Conservation (phyloP, 2,329 filamentous ascomycete species). For the Rosellinia necatrix region DNA sequence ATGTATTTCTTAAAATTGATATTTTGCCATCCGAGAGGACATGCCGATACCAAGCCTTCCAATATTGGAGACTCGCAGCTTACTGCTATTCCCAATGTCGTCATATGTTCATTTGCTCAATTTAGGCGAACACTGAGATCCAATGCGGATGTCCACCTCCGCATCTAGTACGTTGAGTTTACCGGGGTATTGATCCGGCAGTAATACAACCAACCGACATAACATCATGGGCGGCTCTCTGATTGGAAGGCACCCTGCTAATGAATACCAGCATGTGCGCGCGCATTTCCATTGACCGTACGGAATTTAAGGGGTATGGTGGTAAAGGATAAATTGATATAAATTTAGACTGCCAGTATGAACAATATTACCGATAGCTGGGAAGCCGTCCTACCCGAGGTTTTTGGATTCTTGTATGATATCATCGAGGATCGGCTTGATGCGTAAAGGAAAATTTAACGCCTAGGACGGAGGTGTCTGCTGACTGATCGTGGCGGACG, state of each 20-base stretch:
- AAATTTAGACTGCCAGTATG: constrained; percentile 6
- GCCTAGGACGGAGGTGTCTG: too few relatives aligned
- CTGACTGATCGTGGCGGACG: too few relatives aligned
- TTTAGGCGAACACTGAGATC: constrained; percentile 29
- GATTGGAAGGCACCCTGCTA: constrained; percentile 14
- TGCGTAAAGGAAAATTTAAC: too few relatives aligned
- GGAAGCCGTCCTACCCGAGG: constrained; percentile 14
- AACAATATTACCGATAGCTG: neutral
- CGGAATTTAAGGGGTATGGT: neutral
- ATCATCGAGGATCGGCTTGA: neutral
- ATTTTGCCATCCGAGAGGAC: constrained; percentile 10
- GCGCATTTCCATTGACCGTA: neutral
- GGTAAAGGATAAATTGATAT: constrained; percentile 1
- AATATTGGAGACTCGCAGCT: constrained; percentile 16
- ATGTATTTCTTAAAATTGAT: constrained; percentile 11
- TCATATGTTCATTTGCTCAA: constrained; percentile 24
- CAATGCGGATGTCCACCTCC: constrained; percentile 31
- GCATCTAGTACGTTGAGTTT: constrained; percentile 26
- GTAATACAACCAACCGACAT: constrained; percentile 13
- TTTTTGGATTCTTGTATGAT: neutral
- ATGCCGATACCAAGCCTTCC: constrained; percentile 30
- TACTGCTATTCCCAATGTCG: constrained; percentile 23
- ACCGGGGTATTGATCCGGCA: constrained; percentile 24
- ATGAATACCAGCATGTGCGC: neutral
- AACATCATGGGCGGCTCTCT: neutral